These are phyloP conservation scores for Sporisorium scitamineum DNA, from an alignment of 1,284 basidiomycete genomes.

Conservation along the genomic window DNA sequence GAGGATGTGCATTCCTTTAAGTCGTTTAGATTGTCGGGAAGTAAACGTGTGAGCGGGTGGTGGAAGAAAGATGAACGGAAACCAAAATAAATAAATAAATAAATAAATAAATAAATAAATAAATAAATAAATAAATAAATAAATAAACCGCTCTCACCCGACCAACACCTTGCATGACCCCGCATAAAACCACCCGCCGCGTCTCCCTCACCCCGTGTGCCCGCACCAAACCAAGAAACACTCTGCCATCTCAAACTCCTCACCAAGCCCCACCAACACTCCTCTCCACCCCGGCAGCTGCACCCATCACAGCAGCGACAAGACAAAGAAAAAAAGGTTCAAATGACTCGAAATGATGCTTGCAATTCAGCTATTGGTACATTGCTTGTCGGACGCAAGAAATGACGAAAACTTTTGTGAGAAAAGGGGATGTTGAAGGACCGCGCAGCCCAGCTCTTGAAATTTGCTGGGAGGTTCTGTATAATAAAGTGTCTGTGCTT, in stretches of 20 bases:
- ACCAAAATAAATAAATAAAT: no score
- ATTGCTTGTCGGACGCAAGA: slow-evolving; percentile 25
- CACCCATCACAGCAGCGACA: neutral
- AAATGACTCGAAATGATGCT: slow-evolving; percentile 1
- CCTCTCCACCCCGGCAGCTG: no score
- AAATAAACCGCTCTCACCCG: no score
- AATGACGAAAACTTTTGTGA: neutral
- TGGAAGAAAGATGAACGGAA: neutral
- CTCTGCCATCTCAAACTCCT: neutral
- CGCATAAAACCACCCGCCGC: slow-evolving; percentile 2
- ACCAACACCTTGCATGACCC: slow-evolving; percentile 13
- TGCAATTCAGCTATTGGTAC: slow-evolving; percentile 23
- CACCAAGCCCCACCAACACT: neutral
- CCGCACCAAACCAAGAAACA: neutral
- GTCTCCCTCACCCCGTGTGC: neutral
- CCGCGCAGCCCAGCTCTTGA: neutral
- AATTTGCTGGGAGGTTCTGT: neutral
- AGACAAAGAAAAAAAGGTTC: neutral
- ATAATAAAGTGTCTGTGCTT: no score
- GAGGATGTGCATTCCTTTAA: slow-evolving; percentile 23
- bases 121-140: no score
- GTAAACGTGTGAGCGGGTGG: neutral
- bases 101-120: no score
- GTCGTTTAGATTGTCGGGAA: no score
- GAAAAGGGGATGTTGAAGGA: no score